Conservation (phyloP, 441 rosid species). For the Gossypium trilobum region DNA sequence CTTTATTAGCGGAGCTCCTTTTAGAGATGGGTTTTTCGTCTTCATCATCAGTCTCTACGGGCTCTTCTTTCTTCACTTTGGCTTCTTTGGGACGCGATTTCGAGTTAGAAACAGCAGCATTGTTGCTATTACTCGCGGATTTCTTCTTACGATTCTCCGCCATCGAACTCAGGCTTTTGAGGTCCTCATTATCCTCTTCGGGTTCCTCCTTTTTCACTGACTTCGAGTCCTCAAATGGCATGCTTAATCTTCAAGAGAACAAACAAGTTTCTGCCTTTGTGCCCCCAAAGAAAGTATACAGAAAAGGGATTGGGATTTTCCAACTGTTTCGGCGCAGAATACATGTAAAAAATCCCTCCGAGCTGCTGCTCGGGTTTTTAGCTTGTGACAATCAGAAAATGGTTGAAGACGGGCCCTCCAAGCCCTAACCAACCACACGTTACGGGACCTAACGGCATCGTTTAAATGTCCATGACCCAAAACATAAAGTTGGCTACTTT, state of each 20-base stretch:
- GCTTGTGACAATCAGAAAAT: not conserved
- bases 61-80: conserved; percentile 36
- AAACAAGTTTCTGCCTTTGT: not conserved
- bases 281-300: not conserved
- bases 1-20: conserved; percentile 28
- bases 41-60: conserved; percentile 25
- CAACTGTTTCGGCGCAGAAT: not conserved
- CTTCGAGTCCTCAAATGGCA: conserved; percentile 59
- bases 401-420: not conserved
- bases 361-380: not conserved
- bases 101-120: conserved; percentile 27
- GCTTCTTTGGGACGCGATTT: conserved; percentile 27
- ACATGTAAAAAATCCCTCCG: not conserved
- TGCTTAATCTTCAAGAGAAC: conserved; percentile 16
- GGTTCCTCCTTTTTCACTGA: conserved; percentile 28
- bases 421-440: not conserved
- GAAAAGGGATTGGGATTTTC: not conserved
- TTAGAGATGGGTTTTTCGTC: conserved; percentile 39
- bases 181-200: conserved; percentile 28
- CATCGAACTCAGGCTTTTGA: conserved; percentile 46
- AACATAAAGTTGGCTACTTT: not conserved
- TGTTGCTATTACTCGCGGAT: conserved; percentile 21
- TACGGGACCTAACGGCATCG: conserved; percentile 8
- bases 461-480: not conserved
- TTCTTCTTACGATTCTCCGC: conserved; percentile 40